Evolutionary conservation across 1,284 basidiomycete genomes (phyloP).

Genomic region (Leucoagaricus sp.): DNA sequence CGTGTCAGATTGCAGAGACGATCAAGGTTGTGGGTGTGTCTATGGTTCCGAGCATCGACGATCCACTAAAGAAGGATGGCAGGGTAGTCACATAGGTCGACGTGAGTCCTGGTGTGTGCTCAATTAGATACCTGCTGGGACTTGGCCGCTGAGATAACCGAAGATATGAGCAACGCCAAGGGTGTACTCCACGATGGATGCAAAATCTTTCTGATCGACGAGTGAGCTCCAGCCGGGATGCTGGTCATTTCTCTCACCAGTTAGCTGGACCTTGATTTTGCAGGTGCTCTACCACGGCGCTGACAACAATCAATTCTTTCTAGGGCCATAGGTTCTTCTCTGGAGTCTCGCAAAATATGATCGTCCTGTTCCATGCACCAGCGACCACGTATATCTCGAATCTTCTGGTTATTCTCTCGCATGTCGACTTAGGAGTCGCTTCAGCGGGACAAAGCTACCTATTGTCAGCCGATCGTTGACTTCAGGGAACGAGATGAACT

Average conservation of each 20-base stretch:
- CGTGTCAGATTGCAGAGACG: conserved; percentile 24
- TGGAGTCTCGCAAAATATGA: conserved; percentile 43
- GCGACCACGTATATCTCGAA: conserved; percentile 36
- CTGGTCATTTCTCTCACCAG: not conserved
- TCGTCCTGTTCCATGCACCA: conserved; percentile 39
- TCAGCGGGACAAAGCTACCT: conserved; percentile 39
- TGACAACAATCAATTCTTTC: conserved; percentile 24
- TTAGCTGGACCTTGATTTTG: no score
- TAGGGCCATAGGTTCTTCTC: conserved; percentile 10
- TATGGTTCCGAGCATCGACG: conserved; percentile 37
- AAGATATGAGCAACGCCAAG: conserved; percentile 49
- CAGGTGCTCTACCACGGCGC: conserved; percentile 34
- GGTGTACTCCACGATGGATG: conserved; percentile 50
- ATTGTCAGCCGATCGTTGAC: conserved; percentile 41
- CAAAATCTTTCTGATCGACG: conserved; percentile 45
- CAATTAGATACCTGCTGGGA: not conserved
- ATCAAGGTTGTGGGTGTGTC: conserved; percentile 41
- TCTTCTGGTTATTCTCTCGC: not conserved
- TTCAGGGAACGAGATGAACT: conserved; percentile 32
- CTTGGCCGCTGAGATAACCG: not conserved
- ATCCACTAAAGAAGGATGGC: conserved; percentile 38
- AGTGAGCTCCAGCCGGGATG: conserved; percentile 30
- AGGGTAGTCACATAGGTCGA: conserved; percentile 45
- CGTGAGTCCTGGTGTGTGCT: conserved; percentile 42
- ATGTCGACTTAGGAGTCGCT: not conserved